These are phyloP conservation scores for Malbranchea zuffiana DNA, from an alignment of 2,329 filamentous ascomycete species.

Conservation along the genomic window DNA sequence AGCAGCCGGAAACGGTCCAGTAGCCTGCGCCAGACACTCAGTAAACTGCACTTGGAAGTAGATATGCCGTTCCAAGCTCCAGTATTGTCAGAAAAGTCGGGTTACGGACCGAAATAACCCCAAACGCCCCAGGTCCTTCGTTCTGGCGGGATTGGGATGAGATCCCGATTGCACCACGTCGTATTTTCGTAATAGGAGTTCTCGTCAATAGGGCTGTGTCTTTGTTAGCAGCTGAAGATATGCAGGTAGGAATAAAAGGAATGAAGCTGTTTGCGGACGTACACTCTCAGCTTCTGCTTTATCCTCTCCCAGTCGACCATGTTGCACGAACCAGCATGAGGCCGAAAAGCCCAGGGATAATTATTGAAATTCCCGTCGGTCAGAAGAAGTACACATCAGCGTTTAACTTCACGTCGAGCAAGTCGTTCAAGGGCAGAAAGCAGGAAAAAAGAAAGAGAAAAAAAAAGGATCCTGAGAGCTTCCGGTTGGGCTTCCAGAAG, in stretches of 20 bases:
- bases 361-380: too few species aligned
- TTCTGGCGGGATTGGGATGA: conserved; percentile 22
- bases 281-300: conserved; percentile 9
- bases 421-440: background rate
- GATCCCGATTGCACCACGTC: conserved; percentile 24
- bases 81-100: background rate
- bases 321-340: background rate
- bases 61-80: conserved; percentile 19
- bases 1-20: conserved; percentile 23
- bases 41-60: background rate
- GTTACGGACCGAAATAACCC: conserved; percentile 16
- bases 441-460: background rate
- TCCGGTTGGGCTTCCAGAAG: too few species aligned
- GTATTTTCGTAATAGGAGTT: conserved; percentile 1
- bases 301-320: conserved; percentile 16
- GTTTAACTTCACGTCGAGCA: too few species aligned
- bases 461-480: background rate
- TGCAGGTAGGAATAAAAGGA: background rate
- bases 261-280: background rate
- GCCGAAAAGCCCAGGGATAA: too few species aligned
- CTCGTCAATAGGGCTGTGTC: conserved; percentile 2
- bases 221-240: background rate
- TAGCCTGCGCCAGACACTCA: conserved; percentile 17
- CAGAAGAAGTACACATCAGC: too few species aligned
- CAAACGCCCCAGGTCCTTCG: conserved; percentile 22